These are phyloP conservation scores for Mrakia hoshinonis DNA, from an alignment of 768 basidiomycete species.

Conservation along the genomic window DNA sequence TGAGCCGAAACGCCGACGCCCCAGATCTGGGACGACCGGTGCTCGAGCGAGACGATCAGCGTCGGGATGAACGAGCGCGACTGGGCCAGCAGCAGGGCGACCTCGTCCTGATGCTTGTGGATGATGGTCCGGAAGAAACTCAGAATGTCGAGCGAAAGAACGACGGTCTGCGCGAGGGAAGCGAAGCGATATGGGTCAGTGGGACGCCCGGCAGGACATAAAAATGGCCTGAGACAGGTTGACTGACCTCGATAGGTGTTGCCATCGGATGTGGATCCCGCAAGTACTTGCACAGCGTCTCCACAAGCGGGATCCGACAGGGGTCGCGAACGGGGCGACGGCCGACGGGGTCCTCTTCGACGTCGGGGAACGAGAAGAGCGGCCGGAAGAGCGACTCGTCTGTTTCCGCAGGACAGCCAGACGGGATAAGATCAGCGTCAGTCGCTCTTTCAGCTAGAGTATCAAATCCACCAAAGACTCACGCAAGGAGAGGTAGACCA, in stretches of 20 bases:
- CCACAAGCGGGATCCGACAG: constrained; percentile 18
- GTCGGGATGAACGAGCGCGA: constrained; percentile 33
- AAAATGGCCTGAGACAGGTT: neutral
- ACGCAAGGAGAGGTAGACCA: constrained; percentile 14
- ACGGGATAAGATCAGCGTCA: too few relatives aligned
- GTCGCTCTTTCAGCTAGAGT: neutral
- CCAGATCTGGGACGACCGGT: constrained; percentile 34
- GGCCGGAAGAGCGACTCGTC: constrained; percentile 23
- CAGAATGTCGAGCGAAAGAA: constrained; percentile 29
- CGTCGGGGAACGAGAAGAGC: constrained; percentile 23
- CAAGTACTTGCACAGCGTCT: constrained; percentile 19
- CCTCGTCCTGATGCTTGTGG: constrained; percentile 34
- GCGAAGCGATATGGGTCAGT: neutral
- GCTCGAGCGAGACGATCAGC: constrained; percentile 33
- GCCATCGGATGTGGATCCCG: constrained; percentile 10
- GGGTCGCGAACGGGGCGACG: constrained; percentile 2
- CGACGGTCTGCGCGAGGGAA: constrained; percentile 3
- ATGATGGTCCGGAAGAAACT: constrained; percentile 32
- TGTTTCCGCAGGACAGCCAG: neutral
- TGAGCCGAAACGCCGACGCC: constrained; percentile 30
- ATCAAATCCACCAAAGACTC: neutral
- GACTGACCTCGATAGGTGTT: neutral
- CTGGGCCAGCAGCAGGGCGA: constrained; percentile 34
- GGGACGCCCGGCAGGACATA: constrained; percentile 7
- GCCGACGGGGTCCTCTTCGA: neutral